A percentile compares a stretch with the other conserved stretches of the same genome.
phyloP scores from a whole-genome alignment of 2,329 filamentous ascomycete genomes.

The Zelopaecilomyces penicillatus region DNA sequence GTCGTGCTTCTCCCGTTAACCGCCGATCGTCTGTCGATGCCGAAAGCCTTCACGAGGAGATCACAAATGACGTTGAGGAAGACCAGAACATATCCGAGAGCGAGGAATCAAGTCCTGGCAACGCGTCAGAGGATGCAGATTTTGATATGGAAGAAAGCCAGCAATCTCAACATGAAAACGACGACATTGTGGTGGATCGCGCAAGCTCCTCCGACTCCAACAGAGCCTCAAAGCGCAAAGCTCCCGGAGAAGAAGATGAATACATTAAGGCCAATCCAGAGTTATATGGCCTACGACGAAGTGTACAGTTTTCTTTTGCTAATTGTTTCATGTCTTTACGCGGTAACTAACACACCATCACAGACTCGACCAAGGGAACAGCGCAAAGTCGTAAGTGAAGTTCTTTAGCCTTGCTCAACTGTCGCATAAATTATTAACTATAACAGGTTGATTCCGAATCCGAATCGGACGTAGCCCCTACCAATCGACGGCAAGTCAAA shows the following conservation, averaged over 20 bases:
- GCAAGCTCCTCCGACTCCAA: constrained; percentile 66
- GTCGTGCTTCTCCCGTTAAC: constrained; percentile 54
- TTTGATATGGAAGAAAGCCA: constrained; percentile 63
- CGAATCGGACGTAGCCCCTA: constrained; percentile 60
- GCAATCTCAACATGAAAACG: constrained; percentile 30
- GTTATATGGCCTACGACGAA: constrained; percentile 87
- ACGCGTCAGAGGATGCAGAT: constrained; percentile 61
- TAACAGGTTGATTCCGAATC: constrained; percentile 48
- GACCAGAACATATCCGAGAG: constrained; percentile 35
- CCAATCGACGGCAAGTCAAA: constrained; percentile 52
- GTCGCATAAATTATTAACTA: constrained; percentile 7
- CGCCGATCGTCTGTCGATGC: constrained; percentile 36
- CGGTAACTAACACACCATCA: constrained; percentile 22
- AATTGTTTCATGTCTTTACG: constrained; percentile 12
- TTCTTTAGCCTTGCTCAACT: background rate
- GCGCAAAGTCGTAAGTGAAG: constrained; percentile 45
- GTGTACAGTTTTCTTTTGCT: constrained; percentile 51
- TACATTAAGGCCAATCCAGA: constrained; percentile 88
- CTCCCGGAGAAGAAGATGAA: constrained; percentile 62
- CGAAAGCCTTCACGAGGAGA: constrained; percentile 31
- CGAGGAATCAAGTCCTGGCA: constrained; percentile 41
- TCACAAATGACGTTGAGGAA: constrained; percentile 30
- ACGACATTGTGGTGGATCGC: constrained; percentile 35
- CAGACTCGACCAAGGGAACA: constrained; percentile 51
- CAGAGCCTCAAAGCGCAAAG: constrained; percentile 65